These are phyloP conservation scores for Scenedesmus sp. DNA, from an alignment of 163 green algal species.

Conservation along the genomic window DNA sequence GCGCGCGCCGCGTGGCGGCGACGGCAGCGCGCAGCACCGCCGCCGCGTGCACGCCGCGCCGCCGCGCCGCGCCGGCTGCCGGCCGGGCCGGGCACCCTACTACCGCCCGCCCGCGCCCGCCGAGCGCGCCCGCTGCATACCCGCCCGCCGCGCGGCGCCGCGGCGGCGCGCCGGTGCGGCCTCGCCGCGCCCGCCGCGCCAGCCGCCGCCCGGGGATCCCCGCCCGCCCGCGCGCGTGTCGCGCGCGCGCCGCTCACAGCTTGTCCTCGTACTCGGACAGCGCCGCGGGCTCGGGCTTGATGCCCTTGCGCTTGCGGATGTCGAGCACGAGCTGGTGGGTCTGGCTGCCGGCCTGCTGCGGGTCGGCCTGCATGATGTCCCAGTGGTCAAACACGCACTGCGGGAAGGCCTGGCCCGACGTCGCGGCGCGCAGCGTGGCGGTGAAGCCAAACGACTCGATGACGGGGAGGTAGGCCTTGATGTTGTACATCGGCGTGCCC, in stretches of 20 bases:
- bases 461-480: constrained; percentile 99
- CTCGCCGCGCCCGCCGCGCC: no score
- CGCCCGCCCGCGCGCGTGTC: no score
- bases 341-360: constrained; percentile 79
- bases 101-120: no score
- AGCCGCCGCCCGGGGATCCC: no score
- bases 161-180: no score
- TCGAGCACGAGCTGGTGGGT: constrained; percentile 84
- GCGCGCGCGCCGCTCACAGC: constrained; percentile 30
- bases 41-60: no score
- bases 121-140: no score
- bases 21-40: no score
- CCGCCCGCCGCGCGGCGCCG: no score
- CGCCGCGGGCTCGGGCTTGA: constrained; percentile 86
- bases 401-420: constrained; percentile 98
- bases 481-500: constrained; percentile 99
- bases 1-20: no score
- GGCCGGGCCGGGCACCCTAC: no score
- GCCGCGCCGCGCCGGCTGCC: no score
- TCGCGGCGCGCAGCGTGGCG: constrained; percentile 91
- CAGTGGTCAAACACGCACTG: constrained; percentile 99
- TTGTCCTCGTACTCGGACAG: constrained; percentile 92
- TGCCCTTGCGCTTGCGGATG: constrained; percentile 98
- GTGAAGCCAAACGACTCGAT: constrained; percentile 99
- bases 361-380: constrained; percentile 93